Base-by-base conservation (phyloP, 2,329 filamentous ascomycete genomes). In the Rhynchosporium graminicola region DNA sequence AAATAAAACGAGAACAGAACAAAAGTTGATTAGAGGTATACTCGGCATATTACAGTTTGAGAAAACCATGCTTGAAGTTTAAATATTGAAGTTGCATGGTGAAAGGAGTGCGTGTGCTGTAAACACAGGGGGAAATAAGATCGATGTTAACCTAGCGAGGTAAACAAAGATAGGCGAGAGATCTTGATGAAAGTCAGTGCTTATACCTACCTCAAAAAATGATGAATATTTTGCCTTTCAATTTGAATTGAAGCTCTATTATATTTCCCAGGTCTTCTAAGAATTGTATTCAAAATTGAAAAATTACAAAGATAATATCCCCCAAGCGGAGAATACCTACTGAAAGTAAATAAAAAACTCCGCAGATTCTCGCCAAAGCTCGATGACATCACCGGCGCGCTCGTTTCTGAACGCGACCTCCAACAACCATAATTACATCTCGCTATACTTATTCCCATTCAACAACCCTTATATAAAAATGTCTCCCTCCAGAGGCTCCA, bases 401-500 rank as follows among this genome's bases (percentile, higher is more conserved):
- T 28, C 26, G 38, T n/a, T 20, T 57, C 42, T 36, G 31, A 31
- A 15, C 43, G 43, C 15, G 28, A 48, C 10, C 55, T 47, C 43
- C 5, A 26, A 12, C 29, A 46, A 29, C 45, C 33, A 5, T 29
- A 36, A 36, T 10, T 36, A 36, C 5, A 36, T 10, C 33, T 36
- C 6, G 5, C 33, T 36, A 36, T 10, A 5, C 33, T 36, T 10
- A 36, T 36, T 10, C 33, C 33, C 15, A 42, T 40, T 40, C 7
- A 46, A 31, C 43, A 48, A 58, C 12, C 20, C 28, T 31, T 20
- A 29, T 2, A 40, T 33, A 33, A 63, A 26, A 15, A 67, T 67
- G 65, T 65, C 65, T 31, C 65, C 65, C 38, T 67, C 65, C 20
- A 67, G 65, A 62, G 65, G 65, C 10, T 3, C 60, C 20, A 20